Evolutionary conservation across 495 filamentous ascomycete genomes (phyloP).

Genomic region (Trichoderma erinaceum): DNA sequence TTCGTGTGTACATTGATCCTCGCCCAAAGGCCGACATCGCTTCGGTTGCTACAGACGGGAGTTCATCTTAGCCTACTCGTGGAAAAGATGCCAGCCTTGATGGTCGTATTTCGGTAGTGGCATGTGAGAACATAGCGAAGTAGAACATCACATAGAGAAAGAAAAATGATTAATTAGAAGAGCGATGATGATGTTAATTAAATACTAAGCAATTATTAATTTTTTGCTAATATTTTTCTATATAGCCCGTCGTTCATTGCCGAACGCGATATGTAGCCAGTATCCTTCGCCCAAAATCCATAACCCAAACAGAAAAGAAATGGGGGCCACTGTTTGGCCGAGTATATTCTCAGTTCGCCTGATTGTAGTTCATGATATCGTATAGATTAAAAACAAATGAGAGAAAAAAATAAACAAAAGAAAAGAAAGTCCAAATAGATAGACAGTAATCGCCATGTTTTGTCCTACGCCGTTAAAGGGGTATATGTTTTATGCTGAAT

Average conservation of each 20-base stretch:
- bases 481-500: neutral
- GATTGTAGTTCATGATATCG: neutral
- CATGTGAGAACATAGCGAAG: neutral
- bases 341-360: neutral
- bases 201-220: neutral
- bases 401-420: neutral
- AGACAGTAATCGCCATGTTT: neutral
- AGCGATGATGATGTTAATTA: neutral
- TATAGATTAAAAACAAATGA: neutral
- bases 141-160: neutral
- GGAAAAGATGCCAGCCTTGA: neutral
- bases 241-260: neutral
- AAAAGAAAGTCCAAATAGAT: constrained; percentile 2
- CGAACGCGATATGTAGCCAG: neutral
- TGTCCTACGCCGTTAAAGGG: constrained; percentile 2
- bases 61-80: neutral
- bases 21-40: neutral
- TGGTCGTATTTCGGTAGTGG: neutral
- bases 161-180: neutral
- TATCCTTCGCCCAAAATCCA: neutral
- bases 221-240: neutral
- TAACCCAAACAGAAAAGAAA: neutral
- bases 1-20: neutral
- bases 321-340: neutral
- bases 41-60: neutral